phyloP scores from a whole-genome alignment of 2,329 filamentous ascomycete species.

The Nemania diffusa region DNA sequence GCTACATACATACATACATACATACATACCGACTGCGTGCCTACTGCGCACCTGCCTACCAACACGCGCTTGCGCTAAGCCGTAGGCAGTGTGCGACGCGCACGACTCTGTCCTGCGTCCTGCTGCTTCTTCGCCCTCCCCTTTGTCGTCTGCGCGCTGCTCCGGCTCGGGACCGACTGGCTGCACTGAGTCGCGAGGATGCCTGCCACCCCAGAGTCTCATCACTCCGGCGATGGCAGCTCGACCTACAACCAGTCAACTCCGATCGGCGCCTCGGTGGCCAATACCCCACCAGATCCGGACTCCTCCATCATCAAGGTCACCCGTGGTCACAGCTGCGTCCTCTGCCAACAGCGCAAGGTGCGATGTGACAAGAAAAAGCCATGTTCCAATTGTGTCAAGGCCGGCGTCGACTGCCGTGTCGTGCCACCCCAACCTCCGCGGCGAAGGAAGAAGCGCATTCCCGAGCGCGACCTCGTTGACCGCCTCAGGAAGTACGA shows the following conservation, averaged over 20 bases:
- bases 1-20: no score
- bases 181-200: slow-evolving; percentile 41
- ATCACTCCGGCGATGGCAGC: slow-evolving; percentile 44
- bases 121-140: slow-evolving; percentile 9
- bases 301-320: slow-evolving; percentile 63
- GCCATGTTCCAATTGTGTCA: slow-evolving; percentile 76
- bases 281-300: slow-evolving; percentile 47
- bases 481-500: slow-evolving; percentile 78
- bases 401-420: slow-evolving; percentile 69
- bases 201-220: slow-evolving; percentile 49
- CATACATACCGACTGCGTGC: no score
- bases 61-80: slow-evolving; percentile 23
- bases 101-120: slow-evolving; percentile 5
- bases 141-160: slow-evolving; percentile 25
- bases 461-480: slow-evolving; percentile 76
- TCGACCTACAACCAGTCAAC: slow-evolving; percentile 44
- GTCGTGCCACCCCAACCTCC: slow-evolving; percentile 67
- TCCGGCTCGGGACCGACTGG: slow-evolving; percentile 38
- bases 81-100: slow-evolving; percentile 1
- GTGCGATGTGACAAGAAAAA: slow-evolving; percentile 78
- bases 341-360: slow-evolving; percentile 80
- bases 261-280: slow-evolving; percentile 44
- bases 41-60: no score
- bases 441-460: slow-evolving; percentile 68
- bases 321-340: slow-evolving; percentile 71